A percentile compares a stretch with the other conserved stretches of the same genome.
Conservation (phyloP, 768 basidiomycete genomes). For the Lenzites betulinus region DNA sequence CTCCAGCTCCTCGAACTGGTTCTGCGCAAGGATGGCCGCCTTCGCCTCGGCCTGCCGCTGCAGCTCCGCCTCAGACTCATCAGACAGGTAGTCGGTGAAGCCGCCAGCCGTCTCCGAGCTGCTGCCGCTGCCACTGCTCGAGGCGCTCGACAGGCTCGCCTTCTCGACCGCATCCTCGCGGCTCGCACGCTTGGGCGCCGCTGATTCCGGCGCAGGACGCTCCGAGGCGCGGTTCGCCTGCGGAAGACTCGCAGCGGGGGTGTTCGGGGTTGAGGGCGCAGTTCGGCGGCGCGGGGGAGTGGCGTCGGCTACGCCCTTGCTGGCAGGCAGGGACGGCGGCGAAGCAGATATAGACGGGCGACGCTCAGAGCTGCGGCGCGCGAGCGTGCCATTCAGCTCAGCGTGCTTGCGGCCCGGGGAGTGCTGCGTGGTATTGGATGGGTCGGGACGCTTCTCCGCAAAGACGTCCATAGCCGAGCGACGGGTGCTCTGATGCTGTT, state of each 20-base stretch:
- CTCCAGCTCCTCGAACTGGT: conserved; percentile 76
- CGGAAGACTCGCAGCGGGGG: conserved; percentile 3
- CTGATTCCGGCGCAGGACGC: conserved; percentile 19
- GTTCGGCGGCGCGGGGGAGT: conserved; percentile 30
- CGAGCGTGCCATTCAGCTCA: conserved; percentile 53
- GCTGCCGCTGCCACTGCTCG: conserved; percentile 57
- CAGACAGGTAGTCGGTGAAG: conserved; percentile 90
- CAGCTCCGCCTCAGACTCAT: conserved; percentile 88
- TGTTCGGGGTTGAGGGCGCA: conserved; percentile 19
- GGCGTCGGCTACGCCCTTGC: conserved; percentile 40
- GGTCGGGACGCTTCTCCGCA: conserved; percentile 55
- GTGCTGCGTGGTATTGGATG: conserved; percentile 47
- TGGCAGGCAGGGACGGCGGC: conserved; percentile 34
- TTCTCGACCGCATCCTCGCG: conserved; percentile 39
- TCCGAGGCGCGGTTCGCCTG: conserved; percentile 12
- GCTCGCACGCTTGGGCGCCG: conserved; percentile 18
- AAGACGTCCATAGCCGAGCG: conserved; percentile 45
- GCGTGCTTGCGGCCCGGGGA: conserved; percentile 62
- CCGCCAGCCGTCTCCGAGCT: conserved; percentile 77
- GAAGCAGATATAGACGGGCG: conserved; percentile 49
- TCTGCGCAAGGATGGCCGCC: conserved; percentile 78
- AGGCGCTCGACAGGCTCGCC: conserved; percentile 38
- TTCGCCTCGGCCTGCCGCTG: conserved; percentile 84
- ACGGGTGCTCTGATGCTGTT: conserved; percentile 45
- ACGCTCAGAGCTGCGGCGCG: conserved; percentile 50